Evolutionary conservation across 1,284 basidiomycete species (phyloP), one percentile per base, ranked within the genome.

Genomic region (Fomitiporia mediterranea): DNA sequence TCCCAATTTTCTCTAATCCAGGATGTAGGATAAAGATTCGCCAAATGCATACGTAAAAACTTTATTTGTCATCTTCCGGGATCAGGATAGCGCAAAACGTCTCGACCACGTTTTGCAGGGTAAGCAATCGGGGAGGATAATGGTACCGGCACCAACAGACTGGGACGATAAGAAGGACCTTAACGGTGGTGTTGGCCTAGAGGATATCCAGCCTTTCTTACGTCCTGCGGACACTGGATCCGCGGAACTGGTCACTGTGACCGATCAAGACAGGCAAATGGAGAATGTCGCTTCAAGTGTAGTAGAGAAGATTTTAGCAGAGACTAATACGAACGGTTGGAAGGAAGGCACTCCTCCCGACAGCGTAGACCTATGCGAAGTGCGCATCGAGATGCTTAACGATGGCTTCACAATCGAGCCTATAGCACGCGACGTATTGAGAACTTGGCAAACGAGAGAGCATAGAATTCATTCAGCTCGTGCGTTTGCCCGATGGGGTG

Each of bases 21-120:
- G 30, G 28, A 15, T n/a, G 42, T 13, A 57, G 56, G 56, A 57
- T 38, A 57, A 53, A 48, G 56, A 57, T 32, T 37, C 39, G 4
- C 56, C 50, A 15, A 30, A 21, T 11, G 51, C 52, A 13, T 57
- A 53, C 34, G 5, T 57, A 13, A 47, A 15, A 11, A 21, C 42
- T 17, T 23, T 53, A 27, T 52, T 52, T 21, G 34, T 57, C 32
- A 39, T 38, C 17, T 57, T 57, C 27, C 27, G 21, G 4, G 8
- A 38, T 28, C n/a, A 30, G 9, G 28, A 37, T 6, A 47, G 40
- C 15, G 35, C 49, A 6, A n/a, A 39, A 15, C 30, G 17, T 13
- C 19, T 53, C 15, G 17, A 38, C 9, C 32, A 39, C 13, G 17
- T 28, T 30, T n/a, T 46, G 4, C 25, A 17, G 17, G 44, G 44